A percentile compares a stretch with the other conserved stretches of the same genome.
Evolutionary conservation across 805 yeast species (phyloP).

Genomic region (Nakazawaea anatomiae): DNA sequence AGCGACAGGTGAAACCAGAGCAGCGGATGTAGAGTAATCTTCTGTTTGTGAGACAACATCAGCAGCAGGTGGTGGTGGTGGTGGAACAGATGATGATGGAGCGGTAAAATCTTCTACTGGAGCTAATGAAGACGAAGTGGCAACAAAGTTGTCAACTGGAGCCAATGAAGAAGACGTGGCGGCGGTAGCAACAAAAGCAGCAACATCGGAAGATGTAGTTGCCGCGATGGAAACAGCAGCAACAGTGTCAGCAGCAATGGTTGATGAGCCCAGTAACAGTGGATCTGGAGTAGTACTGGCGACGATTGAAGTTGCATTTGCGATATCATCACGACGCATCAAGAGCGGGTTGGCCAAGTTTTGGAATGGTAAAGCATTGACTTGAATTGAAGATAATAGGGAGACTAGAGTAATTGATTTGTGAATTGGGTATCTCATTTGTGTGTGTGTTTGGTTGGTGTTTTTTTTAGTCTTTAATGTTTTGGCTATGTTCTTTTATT

Average conservation of each 20-base stretch:
- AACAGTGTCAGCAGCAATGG: conserved; percentile 6
- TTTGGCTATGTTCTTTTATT: neutral
- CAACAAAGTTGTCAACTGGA: neutral
- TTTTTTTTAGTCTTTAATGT: neutral
- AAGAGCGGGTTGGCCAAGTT: conserved; percentile 1
- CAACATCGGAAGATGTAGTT: neutral
- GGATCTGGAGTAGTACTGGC: conserved; percentile 16
- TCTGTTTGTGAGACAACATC: too few relatives aligned
- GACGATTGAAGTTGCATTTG: conserved; percentile 5
- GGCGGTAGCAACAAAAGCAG: conserved; percentile 2
- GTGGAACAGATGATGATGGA: too few relatives aligned
- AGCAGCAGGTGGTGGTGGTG: too few relatives aligned
- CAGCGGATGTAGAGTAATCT: too few relatives aligned
- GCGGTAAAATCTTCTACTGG: neutral
- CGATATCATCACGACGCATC: conserved; percentile 6
- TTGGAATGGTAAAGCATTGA: conserved; percentile 7
- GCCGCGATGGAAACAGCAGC: conserved; percentile 13
- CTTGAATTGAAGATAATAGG: neutral
- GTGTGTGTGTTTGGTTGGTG: neutral
- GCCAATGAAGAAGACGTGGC: conserved; percentile 7
- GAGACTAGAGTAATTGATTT: neutral
- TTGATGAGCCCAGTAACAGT: conserved; percentile 1
- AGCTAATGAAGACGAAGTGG: neutral
- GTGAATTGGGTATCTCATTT: neutral
- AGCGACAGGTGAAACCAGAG: too few relatives aligned